Conservation (phyloP, 2,329 filamentous ascomycete species). For the Ceratocystis smalleyi region DNA sequence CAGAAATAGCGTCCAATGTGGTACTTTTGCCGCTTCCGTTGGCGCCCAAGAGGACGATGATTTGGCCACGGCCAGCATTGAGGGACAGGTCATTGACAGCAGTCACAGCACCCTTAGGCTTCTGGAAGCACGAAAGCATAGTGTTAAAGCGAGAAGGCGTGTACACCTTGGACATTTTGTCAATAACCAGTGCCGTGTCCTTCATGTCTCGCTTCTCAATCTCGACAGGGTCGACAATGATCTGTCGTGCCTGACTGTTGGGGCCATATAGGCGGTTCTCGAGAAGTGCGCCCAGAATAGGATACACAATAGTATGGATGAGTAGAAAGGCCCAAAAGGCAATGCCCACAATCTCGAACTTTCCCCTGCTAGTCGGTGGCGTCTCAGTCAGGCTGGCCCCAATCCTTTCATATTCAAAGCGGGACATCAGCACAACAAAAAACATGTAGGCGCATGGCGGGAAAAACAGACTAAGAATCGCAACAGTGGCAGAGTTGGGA, state of each 20-base stretch:
- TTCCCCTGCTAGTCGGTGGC: constrained; percentile 51
- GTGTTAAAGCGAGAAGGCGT: constrained; percentile 32
- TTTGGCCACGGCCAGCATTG: constrained; percentile 59
- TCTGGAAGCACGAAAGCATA: constrained; percentile 24
- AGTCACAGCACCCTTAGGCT: constrained; percentile 38
- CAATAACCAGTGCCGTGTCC: constrained; percentile 48
- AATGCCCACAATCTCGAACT: constrained; percentile 46
- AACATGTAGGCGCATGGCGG: constrained; percentile 78
- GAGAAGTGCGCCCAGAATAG: constrained; percentile 56
- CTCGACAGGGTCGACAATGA: constrained; percentile 25
- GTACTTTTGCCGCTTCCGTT: constrained; percentile 88
- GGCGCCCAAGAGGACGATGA: constrained; percentile 71
- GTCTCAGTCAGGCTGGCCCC: constrained; percentile 45
- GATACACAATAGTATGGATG: constrained; percentile 64
- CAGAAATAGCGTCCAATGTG: constrained; percentile 74
- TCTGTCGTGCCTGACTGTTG: constrained; percentile 43
- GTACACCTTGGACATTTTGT: constrained; percentile 66
- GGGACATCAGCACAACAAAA: constrained; percentile 60
- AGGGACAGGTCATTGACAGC: constrained; percentile 64
- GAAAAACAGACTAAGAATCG: constrained; percentile 60
- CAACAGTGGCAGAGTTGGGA: constrained; percentile 47
- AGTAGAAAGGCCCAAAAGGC: constrained; percentile 63
- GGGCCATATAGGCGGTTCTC: constrained; percentile 66
- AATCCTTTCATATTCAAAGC: constrained; percentile 50
- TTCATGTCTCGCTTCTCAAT: constrained; percentile 16